Percentiles rank a stretch among this genome's conserved stretches.
These are phyloP conservation scores for Dillenia suffruticosa DNA, from an alignment of 164 flowering plant genomes.

Conservation along the genomic window DNA sequence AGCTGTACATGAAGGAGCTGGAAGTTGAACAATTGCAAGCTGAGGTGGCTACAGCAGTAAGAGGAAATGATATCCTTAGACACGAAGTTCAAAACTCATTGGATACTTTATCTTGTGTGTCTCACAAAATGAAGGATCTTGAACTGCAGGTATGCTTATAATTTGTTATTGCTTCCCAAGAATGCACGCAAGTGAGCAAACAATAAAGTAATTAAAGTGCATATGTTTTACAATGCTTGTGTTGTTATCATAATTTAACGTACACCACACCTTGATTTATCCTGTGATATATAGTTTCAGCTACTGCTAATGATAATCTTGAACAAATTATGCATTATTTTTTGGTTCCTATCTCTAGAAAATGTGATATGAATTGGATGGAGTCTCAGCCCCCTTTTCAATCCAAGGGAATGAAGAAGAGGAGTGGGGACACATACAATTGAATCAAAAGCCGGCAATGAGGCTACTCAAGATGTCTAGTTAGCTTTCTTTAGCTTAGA, in stretches of 20 bases:
- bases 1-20: conserved; percentile 62
- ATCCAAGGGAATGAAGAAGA: too few relatives aligned
- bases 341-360: too few relatives aligned
- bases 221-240: too few relatives aligned
- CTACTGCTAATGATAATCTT: too few relatives aligned
- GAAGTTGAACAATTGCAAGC: conserved; percentile 85
- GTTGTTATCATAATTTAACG: background rate
- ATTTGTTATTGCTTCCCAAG: background rate
- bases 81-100: conserved; percentile 65
- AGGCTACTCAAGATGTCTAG: too few relatives aligned
- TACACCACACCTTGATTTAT: background rate
- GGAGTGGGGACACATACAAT: too few relatives aligned
- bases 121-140: conserved; percentile 73
- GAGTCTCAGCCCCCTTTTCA: too few relatives aligned
- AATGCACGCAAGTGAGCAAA: background rate
- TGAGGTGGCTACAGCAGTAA: conserved; percentile 79
- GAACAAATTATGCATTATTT: too few relatives aligned
- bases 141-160: conserved; percentile 75
- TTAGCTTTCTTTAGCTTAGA: too few relatives aligned
- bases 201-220: background rate
- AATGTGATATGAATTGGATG: too few relatives aligned
- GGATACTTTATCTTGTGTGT: conserved; percentile 60
- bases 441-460: too few relatives aligned
- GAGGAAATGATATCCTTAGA: conserved; percentile 71
- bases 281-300: background rate